Evolutionary conservation across 441 rosid genomes (phyloP), one percentile per base, ranked within the genome.

Genomic region (Populus tomentosa): DNA sequence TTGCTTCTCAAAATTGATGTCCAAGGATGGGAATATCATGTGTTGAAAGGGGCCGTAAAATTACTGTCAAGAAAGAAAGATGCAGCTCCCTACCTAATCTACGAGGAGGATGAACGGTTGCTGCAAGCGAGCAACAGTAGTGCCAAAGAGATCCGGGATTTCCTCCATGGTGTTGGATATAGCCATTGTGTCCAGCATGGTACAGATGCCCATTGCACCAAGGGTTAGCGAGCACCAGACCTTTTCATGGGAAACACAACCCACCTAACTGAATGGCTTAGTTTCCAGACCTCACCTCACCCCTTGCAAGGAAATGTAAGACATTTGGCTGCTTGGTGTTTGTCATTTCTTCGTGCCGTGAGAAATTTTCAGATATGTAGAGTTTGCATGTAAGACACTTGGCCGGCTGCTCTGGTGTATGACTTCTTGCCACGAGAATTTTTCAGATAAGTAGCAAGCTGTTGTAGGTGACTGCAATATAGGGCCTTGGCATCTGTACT

Each of bases 1-100:
- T 85, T 90, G 79, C 84, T 96, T 53, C 79, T 96, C 71, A 94
- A 96, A 85, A 88, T 92, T 66, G 99, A 96, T 69, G 98, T 96
- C 78, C 99, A 94, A 83, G 99, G 99, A 75, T 96, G 99, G 99
- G 99, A 96, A 76, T 87, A 87, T 84, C 98, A 94, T 61, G 99
- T 96, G 14, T 69, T 96, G 77, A 94, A 88, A 76, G 99, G 98
- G 7, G 97, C 99, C 32, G 46, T 85, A 71, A 91, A 91, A 84
- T 81, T 96, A 40, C 85, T 96, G 4, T 92, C 93, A 0, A 86
- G 98, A 86, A 89, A 91, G 78, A 89, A 89, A 26, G 68, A 85
- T 28, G 92, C 92, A 80, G 95, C 98, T 72, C 99, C 99, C 4
- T 96, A 91, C 83, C 69, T 96, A 21, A 94, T 96, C 65, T 96